Evolutionary conservation across 306 rosid genomes (phyloP), one percentile per base, ranked within the genome.

Genomic region (Rosa persica): DNA sequence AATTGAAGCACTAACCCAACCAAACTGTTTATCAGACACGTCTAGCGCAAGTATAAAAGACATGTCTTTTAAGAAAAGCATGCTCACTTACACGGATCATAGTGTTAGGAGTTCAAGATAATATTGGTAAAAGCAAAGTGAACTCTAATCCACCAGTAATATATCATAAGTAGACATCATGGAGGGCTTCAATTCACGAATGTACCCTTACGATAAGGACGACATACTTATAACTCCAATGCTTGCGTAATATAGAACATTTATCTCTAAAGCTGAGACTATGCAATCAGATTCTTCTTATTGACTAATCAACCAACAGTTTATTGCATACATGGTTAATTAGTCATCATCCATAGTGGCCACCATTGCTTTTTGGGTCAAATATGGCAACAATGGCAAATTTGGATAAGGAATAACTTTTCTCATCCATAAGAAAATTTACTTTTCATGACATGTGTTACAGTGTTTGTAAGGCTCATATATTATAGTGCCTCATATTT

Each of bases 1-100:
- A 23, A 58, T 34, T 73, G 67, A 73, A 40, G 57, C 43, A 22
- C 27, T 12, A 17, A 42, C 52, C 55, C 17, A 23, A 16, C 25
- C 12, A 25, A 15, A 5, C n/a, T 27, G 12, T 8, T 74, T 25
- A 58, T 30, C 57, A 25, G 55, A 43, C 19, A 42, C 10, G 70
- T 60, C 39, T 12, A 73, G 22, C 39, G 60, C 43, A 25, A 6
- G 16, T 42, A 23, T 46, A 42, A 42, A 17, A 74, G 44, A 22
- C 67, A 62, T 73, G 57, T 43, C 46, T 61, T 61, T 9, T 17
- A 61, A 75, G 46, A 75, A 44, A 58, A 74, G 17, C 19, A 60
- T 22, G 16, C 6, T 44, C 12, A 15, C 46, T 43, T 6, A 42
- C 44, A 6, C 44, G 2, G 34, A 22, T 55, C 5, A 54, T 71